These are phyloP conservation scores for Colletotrichum sp. DNA, from an alignment of 2,329 filamentous ascomycete species.

Conservation along the genomic window DNA sequence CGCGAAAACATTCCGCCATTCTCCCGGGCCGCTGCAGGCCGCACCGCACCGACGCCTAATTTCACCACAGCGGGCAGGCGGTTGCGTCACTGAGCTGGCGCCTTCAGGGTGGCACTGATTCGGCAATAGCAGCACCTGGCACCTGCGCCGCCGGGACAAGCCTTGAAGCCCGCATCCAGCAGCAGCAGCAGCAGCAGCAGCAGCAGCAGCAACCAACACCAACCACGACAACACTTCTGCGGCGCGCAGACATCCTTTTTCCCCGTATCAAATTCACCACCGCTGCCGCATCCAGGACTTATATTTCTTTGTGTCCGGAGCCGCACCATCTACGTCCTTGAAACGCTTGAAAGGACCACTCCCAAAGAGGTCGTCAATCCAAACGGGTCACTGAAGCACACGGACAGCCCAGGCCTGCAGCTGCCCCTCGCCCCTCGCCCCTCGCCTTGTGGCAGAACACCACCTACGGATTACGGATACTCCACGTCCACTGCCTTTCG, in stretches of 20 bases:
- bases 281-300: neutral
- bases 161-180: neutral
- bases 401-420: neutral
- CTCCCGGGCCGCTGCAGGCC: neutral
- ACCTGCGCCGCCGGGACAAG: neutral
- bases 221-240: neutral
- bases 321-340: neutral
- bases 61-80: neutral
- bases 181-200: neutral
- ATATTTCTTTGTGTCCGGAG: neutral
- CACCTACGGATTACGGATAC: neutral
- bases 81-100: constrained; percentile 24
- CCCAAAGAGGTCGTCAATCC: neutral
- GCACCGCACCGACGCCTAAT: neutral
- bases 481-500: neutral
- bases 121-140: neutral
- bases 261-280: neutral
- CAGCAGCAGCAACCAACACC: neutral
- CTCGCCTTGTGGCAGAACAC: neutral
- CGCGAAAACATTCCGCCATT: neutral
- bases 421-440: constrained; percentile 2
- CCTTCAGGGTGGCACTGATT: constrained; percentile 8
- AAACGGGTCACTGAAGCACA: neutral
- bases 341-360: neutral
- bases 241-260: neutral